phyloP scores from a whole-genome alignment of 768 basidiomycete species.

The Termitomyces sp. region DNA sequence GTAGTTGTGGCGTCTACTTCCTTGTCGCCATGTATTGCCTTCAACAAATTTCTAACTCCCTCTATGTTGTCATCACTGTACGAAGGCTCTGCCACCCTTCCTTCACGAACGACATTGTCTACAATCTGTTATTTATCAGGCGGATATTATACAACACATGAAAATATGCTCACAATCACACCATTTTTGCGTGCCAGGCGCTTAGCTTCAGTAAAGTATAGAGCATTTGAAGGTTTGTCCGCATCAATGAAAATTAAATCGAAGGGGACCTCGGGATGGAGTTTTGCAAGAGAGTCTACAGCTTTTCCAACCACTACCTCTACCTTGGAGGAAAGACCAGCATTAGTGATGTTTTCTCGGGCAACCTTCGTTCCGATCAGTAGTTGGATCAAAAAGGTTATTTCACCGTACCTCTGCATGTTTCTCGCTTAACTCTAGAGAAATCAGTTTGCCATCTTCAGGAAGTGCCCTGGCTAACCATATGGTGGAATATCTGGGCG shows the following conservation, averaged over 20 bases:
- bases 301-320: conserved; percentile 51
- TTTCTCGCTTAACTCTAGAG: conserved; percentile 43
- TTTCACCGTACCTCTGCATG: conserved; percentile 49
- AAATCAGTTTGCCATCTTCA: conserved; percentile 43
- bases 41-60: conserved; percentile 45
- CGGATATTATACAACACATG: neutral
- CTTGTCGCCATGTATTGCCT: conserved; percentile 42
- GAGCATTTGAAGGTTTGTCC: conserved; percentile 53
- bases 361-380: conserved; percentile 44
- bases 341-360: conserved; percentile 49
- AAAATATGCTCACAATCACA: conserved; percentile 45
- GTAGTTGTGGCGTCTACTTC: conserved; percentile 52
- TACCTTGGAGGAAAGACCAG: conserved; percentile 48
- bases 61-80: conserved; percentile 31
- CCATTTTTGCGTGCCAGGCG: conserved; percentile 57
- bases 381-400: too few relatives aligned
- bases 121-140: conserved; percentile 37
- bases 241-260: conserved; percentile 75
- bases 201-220: conserved; percentile 60
- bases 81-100: conserved; percentile 39
- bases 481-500: conserved; percentile 43
- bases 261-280: conserved; percentile 48
- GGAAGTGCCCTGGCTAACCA: conserved; percentile 47
- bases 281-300: conserved; percentile 41
- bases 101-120: conserved; percentile 58